These are phyloP conservation scores for Ochromonas danica DNA, from an alignment of 108 stramenopile species.

Conservation along the genomic window DNA sequence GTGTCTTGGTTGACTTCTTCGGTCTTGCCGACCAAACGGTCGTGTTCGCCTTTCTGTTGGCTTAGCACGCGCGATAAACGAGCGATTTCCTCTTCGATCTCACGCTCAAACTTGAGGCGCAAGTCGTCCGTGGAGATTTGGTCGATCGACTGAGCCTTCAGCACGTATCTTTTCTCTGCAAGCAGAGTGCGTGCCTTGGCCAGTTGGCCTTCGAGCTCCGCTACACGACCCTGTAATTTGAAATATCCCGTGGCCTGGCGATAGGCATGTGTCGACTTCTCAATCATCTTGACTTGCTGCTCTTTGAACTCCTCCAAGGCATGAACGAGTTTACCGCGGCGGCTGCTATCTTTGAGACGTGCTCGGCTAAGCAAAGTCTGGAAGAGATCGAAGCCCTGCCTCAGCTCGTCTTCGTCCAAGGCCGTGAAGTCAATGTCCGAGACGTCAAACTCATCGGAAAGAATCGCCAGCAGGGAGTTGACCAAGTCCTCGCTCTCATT, in stretches of 20 bases:
- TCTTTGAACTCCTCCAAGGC: background rate
- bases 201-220: background rate
- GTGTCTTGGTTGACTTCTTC: background rate
- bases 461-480: background rate
- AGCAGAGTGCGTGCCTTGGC: background rate
- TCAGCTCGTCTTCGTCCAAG: background rate
- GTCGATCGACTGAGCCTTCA: background rate
- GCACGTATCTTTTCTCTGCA: background rate
- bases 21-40: background rate
- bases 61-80: background rate
- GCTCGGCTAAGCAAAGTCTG: background rate
- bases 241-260: background rate
- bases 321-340: background rate
- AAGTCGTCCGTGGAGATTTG: background rate
- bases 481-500: no score
- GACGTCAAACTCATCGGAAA: background rate
- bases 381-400: background rate
- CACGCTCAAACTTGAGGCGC: background rate
- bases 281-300: background rate
- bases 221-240: background rate
- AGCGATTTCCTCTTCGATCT: background rate
- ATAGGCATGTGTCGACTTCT: background rate
- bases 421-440: background rate
- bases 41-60: background rate
- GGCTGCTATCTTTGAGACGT: background rate